Conservation (phyloP, 371 early-diverging fungal species). For the Phascolomyces articulosus region DNA sequence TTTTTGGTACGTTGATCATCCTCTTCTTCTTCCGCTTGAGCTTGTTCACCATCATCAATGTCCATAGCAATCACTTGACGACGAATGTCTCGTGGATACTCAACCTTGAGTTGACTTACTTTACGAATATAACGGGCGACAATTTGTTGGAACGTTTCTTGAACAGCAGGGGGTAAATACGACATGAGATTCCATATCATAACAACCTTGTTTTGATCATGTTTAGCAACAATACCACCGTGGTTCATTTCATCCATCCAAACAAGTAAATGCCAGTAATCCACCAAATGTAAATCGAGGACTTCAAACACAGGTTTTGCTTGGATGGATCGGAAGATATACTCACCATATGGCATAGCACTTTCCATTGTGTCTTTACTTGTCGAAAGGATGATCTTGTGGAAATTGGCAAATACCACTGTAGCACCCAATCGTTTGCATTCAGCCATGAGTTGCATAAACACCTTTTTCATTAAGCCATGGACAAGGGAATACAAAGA, state of each 20-base stretch:
- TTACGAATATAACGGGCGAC: conserved; percentile 63
- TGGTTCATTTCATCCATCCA: conserved; percentile 95
- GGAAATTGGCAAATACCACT: conserved; percentile 81
- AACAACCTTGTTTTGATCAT: conserved; percentile 37
- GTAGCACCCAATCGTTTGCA: conserved; percentile 76
- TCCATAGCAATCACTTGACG: conserved; percentile 13
- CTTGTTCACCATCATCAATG: conserved; percentile 5
- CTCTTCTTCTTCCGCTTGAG: conserved; percentile 2
- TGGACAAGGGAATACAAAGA: conserved; percentile 77
- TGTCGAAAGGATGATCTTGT: conserved; percentile 81
- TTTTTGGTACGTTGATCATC: conserved; percentile 28
- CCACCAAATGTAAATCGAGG: conserved; percentile 60
- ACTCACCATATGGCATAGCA: conserved; percentile 76
- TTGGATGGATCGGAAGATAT: conserved; percentile 69
- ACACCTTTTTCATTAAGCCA: conserved; percentile 87
- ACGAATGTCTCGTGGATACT: conserved; percentile 23
- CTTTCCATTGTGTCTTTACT: conserved; percentile 72
- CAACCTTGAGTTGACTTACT: conserved; percentile 39
- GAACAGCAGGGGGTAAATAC: conserved; percentile 79
- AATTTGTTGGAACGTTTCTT: conserved; percentile 63
- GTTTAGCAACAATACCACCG: conserved; percentile 66
- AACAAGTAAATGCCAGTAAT: conserved; percentile 81
- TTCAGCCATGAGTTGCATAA: conserved; percentile 81
- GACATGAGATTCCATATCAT: conserved; percentile 92
- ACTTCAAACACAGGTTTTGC: conserved; percentile 77